Conservation (phyloP, 2,329 filamentous ascomycete genomes). For the Colletotrichum viniferum region DNA sequence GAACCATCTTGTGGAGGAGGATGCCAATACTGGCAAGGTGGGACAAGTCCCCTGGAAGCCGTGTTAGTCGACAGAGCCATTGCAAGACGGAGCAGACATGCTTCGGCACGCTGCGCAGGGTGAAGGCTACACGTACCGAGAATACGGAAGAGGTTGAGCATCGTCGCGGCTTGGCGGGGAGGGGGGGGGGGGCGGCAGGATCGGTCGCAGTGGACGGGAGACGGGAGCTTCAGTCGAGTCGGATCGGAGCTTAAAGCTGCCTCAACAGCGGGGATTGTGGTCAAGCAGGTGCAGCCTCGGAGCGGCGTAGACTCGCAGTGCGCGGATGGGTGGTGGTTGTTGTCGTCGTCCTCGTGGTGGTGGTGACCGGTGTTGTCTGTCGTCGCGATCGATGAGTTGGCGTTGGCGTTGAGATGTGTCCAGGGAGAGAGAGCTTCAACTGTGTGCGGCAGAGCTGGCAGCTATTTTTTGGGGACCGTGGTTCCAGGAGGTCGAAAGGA, state of each 20-base stretch:
- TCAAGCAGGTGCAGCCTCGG: not conserved
- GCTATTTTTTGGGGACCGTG: not conserved
- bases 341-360: not conserved
- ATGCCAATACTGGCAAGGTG: constrained; percentile 95
- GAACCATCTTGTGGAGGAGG: constrained; percentile 94
- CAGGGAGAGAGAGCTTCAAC: constrained; percentile 9
- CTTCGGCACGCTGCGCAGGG: not conserved
- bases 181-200: not conserved
- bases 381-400: not conserved
- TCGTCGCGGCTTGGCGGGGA: constrained; percentile 41
- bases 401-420: not conserved
- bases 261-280: constrained; percentile 2
- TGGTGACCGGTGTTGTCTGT: not conserved
- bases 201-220: not conserved
- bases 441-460: not conserved
- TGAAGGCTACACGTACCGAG: constrained; percentile 46
- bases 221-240: not conserved
- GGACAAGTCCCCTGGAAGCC: constrained; percentile 82
- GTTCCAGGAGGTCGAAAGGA: constrained; percentile 24
- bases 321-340: not conserved
- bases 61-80: constrained; percentile 12
- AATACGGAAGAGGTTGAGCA: constrained; percentile 64
- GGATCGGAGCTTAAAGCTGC: constrained; percentile 14
- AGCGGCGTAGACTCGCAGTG: not conserved
- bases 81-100: not conserved